These are phyloP conservation scores for Apiosordaria backusii DNA, from an alignment of 495 filamentous ascomycete genomes.

Conservation along the genomic window DNA sequence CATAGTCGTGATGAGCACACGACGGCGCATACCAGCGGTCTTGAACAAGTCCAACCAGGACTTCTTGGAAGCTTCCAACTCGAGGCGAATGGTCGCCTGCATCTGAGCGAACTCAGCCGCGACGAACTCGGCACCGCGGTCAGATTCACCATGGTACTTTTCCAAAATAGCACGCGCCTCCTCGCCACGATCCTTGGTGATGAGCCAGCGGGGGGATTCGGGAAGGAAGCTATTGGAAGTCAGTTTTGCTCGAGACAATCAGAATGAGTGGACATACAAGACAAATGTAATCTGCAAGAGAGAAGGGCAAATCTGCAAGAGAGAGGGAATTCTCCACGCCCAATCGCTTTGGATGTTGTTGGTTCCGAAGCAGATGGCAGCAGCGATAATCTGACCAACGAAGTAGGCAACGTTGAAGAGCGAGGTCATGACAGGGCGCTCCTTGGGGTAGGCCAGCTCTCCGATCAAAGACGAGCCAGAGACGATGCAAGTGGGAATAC, in stretches of 20 bases:
- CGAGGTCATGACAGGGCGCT: conserved; percentile 61
- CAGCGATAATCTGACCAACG: conserved; percentile 61
- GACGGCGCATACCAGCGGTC: conserved; percentile 53
- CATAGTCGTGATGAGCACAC: conserved; percentile 54
- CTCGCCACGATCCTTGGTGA: conserved; percentile 55
- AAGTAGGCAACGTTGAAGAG: conserved; percentile 67
- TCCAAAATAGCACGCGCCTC: conserved; percentile 56
- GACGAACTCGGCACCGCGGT: conserved; percentile 53
- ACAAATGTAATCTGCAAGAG: conserved; percentile 56
- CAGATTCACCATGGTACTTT: conserved; percentile 61
- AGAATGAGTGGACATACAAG: conserved; percentile 16
- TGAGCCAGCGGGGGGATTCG: conserved; percentile 58
- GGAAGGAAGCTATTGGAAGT: conserved; percentile 51
- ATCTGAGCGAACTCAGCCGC: conserved; percentile 61
- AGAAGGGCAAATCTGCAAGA: conserved; percentile 54
- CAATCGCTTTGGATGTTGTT: conserved; percentile 53
- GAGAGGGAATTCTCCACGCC: conserved; percentile 64
- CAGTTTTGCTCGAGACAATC: not conserved
- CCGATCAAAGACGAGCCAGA: conserved; percentile 62
- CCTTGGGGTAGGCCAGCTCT: conserved; percentile 64
- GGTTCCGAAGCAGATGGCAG: conserved; percentile 57
- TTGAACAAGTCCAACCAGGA: conserved; percentile 55
- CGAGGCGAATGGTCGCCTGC: conserved; percentile 54
- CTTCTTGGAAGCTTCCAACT: conserved; percentile 51
- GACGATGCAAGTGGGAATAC: conserved; percentile 62